These are phyloP conservation scores for Suillus plorans DNA, from an alignment of 768 basidiomycete species.

Conservation along the genomic window DNA sequence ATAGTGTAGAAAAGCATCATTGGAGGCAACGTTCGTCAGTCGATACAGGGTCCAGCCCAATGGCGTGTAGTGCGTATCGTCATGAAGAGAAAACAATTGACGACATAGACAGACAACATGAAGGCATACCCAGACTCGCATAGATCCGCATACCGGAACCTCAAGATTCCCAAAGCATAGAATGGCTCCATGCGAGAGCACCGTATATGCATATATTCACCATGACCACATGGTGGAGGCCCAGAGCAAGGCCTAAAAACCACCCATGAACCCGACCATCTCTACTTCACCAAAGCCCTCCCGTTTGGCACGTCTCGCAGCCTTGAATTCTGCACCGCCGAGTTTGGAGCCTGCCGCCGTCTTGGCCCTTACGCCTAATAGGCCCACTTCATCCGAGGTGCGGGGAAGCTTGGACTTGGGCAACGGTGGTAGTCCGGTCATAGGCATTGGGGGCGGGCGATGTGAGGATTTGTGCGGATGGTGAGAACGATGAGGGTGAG, in stretches of 20 bases:
- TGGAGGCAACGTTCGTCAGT: neutral
- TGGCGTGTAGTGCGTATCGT: neutral
- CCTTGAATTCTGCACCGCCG: conserved; percentile 30
- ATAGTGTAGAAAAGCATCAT: neutral
- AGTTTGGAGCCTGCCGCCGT: conserved; percentile 24
- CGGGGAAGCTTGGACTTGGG: conserved; percentile 21
- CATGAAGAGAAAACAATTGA: neutral
- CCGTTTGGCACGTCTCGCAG: conserved; percentile 26
- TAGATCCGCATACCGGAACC: neutral
- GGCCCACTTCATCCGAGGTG: conserved; percentile 14
- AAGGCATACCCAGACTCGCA: neutral
- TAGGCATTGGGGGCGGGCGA: conserved; percentile 23
- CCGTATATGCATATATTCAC: neutral
- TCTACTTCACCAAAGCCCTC: conserved; percentile 27
- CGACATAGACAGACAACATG: neutral
- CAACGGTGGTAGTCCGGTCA: conserved; percentile 23
- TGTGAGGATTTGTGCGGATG: conserved; percentile 20
- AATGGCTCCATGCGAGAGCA: neutral
- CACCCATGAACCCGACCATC: conserved; percentile 30
- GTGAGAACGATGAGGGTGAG: conserved; percentile 10
- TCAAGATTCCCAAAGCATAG: neutral
- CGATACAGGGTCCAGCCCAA: conserved; percentile 1
- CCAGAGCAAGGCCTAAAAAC: neutral
- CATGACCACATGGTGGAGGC: neutral
- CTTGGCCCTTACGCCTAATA: conserved; percentile 22